These are phyloP conservation scores for Golubevia sp. DNA, from an alignment of 1,284 basidiomycete species.

Conservation along the genomic window DNA sequence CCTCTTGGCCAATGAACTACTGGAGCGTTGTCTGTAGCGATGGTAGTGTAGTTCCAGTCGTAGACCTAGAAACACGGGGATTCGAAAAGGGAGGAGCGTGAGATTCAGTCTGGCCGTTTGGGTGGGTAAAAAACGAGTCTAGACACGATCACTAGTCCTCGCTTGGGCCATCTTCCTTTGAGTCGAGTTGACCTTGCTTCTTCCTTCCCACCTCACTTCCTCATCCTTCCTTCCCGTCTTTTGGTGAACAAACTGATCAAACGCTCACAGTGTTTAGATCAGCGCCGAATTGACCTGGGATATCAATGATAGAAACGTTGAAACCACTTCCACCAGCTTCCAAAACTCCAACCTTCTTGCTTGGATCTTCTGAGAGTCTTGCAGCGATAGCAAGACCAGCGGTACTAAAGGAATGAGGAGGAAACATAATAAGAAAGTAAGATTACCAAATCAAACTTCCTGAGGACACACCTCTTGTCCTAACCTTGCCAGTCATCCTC, in stretches of 20 bases:
- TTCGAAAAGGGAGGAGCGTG: not conserved
- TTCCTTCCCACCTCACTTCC: not conserved
- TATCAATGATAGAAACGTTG: conserved; percentile 35
- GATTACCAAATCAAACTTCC: too few relatives aligned
- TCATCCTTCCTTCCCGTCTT: too few relatives aligned
- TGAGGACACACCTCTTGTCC: too few relatives aligned
- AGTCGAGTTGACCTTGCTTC: not conserved
- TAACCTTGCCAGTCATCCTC: too few relatives aligned
- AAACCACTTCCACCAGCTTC: conserved; percentile 37
- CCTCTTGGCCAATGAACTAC: conserved; percentile 42
- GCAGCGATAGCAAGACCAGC: conserved; percentile 39
- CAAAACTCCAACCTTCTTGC: conserved; percentile 39
- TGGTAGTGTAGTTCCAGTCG: not conserved
- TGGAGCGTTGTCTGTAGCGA: conserved; percentile 5
- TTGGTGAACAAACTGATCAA: not conserved
- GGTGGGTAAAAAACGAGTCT: too few relatives aligned
- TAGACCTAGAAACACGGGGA: not conserved
- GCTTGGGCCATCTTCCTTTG: too few relatives aligned
- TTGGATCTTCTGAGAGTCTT: conserved; percentile 33
- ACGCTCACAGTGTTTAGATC: conserved; percentile 15
- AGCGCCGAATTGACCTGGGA: conserved; percentile 43
- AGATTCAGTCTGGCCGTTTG: not conserved
- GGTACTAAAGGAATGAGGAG: too few relatives aligned
- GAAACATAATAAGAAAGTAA: too few relatives aligned
- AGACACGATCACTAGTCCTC: too few relatives aligned